A percentile compares a stretch with the other conserved stretches of the same genome.
Evolutionary conservation across 345 rosid species (phyloP).

Genomic region (Orychophragmus violaceus): DNA sequence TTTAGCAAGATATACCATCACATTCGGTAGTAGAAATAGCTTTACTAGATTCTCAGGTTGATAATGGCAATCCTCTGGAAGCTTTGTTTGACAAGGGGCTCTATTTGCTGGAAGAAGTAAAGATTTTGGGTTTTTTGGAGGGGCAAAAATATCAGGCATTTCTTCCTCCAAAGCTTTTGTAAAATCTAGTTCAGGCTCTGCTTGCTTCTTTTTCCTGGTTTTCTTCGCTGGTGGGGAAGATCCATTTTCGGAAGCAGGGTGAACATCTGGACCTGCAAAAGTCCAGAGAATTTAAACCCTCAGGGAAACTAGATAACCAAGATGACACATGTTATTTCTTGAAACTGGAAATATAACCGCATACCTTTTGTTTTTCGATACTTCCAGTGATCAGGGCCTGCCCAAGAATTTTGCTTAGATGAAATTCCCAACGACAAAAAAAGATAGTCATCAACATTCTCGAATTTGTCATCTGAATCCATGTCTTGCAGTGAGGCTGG

Average conservation of each 20-base stretch:
- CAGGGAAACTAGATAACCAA: slow-evolving; percentile 31
- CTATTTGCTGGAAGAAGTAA: slow-evolving; percentile 69
- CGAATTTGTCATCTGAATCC: slow-evolving; percentile 48
- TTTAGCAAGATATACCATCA: slow-evolving; percentile 48
- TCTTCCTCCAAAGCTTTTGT: slow-evolving; percentile 68
- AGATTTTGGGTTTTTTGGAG: slow-evolving; percentile 75
- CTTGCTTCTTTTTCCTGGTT: slow-evolving; percentile 56
- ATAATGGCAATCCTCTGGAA: slow-evolving; percentile 99
- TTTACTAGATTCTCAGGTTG: slow-evolving; percentile 90
- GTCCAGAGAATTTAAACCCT: slow-evolving; percentile 3
- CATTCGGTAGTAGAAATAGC: slow-evolving; percentile 75
- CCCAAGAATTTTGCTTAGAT: slow-evolving; percentile 87
- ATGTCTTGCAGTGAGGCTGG: slow-evolving; percentile 35
- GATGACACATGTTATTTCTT: not conserved
- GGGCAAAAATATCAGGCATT: slow-evolving; percentile 53
- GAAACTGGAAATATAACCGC: slow-evolving; percentile 1
- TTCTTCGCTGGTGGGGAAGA: slow-evolving; percentile 47
- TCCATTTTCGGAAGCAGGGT: slow-evolving; percentile 40
- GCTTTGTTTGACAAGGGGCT: slow-evolving; percentile 49
- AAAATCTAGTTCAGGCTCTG: slow-evolving; percentile 67
- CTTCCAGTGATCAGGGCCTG: slow-evolving; percentile 99
- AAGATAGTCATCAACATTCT: slow-evolving; percentile 60
- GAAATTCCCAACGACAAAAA: slow-evolving; percentile 61
- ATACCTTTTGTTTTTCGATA: slow-evolving; percentile 70
- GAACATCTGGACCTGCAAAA: slow-evolving; percentile 48